Base-by-base conservation (phyloP, 495 filamentous ascomycete species). In the Jackrogersella minutella region DNA sequence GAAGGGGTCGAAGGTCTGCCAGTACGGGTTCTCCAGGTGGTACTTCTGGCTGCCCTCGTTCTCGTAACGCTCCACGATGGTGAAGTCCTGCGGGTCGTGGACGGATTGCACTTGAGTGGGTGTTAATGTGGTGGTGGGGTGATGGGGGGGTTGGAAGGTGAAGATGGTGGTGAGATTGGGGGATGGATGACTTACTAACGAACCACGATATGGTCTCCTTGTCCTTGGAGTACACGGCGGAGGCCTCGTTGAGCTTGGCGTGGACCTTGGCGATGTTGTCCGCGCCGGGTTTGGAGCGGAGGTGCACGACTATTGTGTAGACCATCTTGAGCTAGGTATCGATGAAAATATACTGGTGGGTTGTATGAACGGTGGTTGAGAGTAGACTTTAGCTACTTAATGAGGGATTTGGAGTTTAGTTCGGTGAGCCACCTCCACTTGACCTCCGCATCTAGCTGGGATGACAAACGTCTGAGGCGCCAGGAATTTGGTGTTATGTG, bases 1-100 rank as follows among this genome's bases (percentile, higher is more conserved):
- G 65, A 89, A 88, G 5, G 85, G 84, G 67, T 88, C 85, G 64
- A 90, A 90, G 9, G 86, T 88, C 82, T 88, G 83, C 86, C 86
- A 88, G 79, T 90, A 90, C 0, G 86, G 86, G 73, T 88, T 88
- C 71, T 84, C 82, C 14, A 88, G 78, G 71, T 89, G 86, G 68
- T 88, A 88, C 69, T 85, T 79, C 76, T 88, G 85, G 70, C 76
- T 81, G 46, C 72, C 74, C 73, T 89, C 88, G 60, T 83, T 78
- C 57, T 78, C 74, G 77, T 88, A 90, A 16, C 88, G 82, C 80
- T 91, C 88, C 54, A 90, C 87, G 65, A 91, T 88, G 4, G 85
- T 87, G 76, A 91, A 90, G 33, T 86, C 85, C 66, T 87, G 81
- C 57, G 79, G 79, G 73, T 90, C 88, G 64, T 83, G 77, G 43